phyloP scores from a whole-genome alignment of 2,329 filamentous ascomycete species.

The Colletotrichum lentis region DNA sequence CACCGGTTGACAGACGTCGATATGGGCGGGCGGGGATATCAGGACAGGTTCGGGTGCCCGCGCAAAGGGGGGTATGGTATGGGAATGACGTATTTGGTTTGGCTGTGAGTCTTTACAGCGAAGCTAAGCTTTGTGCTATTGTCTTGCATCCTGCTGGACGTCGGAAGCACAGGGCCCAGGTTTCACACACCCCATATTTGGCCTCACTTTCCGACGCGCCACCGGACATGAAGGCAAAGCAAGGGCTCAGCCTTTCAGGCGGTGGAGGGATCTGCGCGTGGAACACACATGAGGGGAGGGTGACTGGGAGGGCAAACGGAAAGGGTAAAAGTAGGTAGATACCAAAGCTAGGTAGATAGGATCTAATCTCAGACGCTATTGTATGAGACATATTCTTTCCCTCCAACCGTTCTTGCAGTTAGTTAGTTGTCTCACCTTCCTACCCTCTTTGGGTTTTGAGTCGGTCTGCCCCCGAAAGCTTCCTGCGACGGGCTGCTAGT shows the following conservation, averaged over 20 bases:
- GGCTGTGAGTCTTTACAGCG: constrained; percentile 10
- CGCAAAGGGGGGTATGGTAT: background rate
- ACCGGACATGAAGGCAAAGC: background rate
- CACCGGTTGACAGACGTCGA: background rate
- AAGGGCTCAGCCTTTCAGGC: background rate
- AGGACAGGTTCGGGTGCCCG: background rate
- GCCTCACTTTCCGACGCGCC: background rate
- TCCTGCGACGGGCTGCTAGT: background rate
- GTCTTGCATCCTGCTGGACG: background rate
- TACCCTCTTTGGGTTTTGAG: background rate
- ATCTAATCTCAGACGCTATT: background rate
- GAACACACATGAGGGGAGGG: background rate
- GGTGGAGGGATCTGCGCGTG: constrained; percentile 4
- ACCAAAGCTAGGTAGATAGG: constrained; percentile 6
- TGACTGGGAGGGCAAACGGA: background rate
- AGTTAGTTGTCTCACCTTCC: too few relatives aligned
- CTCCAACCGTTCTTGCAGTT: background rate
- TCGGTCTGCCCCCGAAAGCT: background rate
- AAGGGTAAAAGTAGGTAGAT: background rate
- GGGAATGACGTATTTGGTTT: constrained; percentile 8
- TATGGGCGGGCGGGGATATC: background rate
- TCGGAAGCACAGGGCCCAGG: constrained; percentile 1
- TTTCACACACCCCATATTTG: background rate
- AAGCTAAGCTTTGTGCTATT: constrained; percentile 1
- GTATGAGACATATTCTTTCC: background rate